Conservation (phyloP, 2,329 filamentous ascomycete species). For the Emmonsia crescens region DNA sequence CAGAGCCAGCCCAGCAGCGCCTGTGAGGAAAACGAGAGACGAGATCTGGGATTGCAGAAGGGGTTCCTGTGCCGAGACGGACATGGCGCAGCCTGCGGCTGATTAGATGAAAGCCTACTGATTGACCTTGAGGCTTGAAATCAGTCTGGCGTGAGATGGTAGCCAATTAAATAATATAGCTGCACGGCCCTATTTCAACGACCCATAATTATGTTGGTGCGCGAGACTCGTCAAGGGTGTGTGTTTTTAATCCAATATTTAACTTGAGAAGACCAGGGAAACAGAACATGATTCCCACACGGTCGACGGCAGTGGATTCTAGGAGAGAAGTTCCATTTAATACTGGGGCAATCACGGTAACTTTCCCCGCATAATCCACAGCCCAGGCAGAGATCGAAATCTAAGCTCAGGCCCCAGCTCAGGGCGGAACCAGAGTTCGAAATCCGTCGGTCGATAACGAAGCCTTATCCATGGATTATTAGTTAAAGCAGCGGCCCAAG, state of each 20-base stretch:
- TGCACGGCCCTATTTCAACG: background rate
- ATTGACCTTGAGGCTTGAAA: slow-evolving; percentile 1
- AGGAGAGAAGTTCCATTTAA: too few species aligned
- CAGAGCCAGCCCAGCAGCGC: background rate
- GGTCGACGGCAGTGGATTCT: too few species aligned
- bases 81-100: slow-evolving; percentile 9
- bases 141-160: background rate
- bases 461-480: background rate
- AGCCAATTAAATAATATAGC: background rate
- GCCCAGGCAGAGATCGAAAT: background rate
- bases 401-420: background rate
- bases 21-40: background rate
- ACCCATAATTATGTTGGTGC: background rate
- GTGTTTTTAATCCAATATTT: background rate
- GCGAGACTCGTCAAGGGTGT: background rate
- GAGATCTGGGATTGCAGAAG: background rate
- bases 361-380: background rate
- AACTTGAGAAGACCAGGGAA: background rate
- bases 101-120: slow-evolving; percentile 6
- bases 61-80: slow-evolving; percentile 1
- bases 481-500: background rate
- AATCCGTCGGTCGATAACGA: background rate
- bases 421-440: background rate
- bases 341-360: too few species aligned
- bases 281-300: background rate